A percentile compares a stretch with the other conserved stretches of the same genome.
Conservation (phyloP, 2,329 filamentous ascomycete species). For the Scorias spongiosa region DNA sequence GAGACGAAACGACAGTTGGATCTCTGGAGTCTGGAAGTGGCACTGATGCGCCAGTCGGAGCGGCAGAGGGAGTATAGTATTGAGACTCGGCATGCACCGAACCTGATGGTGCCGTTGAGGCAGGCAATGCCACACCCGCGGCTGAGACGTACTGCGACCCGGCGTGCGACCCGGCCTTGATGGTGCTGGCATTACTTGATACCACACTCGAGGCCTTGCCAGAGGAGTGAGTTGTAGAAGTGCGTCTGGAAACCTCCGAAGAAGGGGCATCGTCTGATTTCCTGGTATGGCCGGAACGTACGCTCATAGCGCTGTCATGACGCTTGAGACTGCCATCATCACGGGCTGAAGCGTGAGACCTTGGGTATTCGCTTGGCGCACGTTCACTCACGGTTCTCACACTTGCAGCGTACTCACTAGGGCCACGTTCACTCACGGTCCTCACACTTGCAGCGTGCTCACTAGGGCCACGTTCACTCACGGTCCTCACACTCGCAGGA, state of each 20-base stretch:
- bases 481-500: not conserved
- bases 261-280: not conserved
- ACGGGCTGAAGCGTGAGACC: not conserved
- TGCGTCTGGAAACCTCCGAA: not conserved
- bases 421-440: no score
- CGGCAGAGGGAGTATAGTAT: not conserved
- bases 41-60: not conserved
- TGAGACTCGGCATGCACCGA: not conserved
- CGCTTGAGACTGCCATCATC: constrained; percentile 10
- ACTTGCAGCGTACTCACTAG: not conserved
- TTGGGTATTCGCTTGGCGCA: not conserved
- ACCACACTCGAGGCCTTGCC: not conserved
- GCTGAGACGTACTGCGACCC: constrained; percentile 1
- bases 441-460: not conserved
- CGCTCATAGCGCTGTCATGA: constrained; percentile 15
- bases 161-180: not conserved
- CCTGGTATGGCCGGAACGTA: constrained; percentile 7
- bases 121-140: constrained; percentile 3
- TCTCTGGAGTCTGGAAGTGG: not conserved
- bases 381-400: no score
- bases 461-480: not conserved
- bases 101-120: constrained; percentile 1
- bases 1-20: not conserved
- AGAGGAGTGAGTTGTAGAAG: not conserved
- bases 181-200: constrained; percentile 1